Evolutionary conservation across 345 rosid genomes (phyloP), one percentile per base, ranked within the genome.

Genomic region (Citrus unshiu): DNA sequence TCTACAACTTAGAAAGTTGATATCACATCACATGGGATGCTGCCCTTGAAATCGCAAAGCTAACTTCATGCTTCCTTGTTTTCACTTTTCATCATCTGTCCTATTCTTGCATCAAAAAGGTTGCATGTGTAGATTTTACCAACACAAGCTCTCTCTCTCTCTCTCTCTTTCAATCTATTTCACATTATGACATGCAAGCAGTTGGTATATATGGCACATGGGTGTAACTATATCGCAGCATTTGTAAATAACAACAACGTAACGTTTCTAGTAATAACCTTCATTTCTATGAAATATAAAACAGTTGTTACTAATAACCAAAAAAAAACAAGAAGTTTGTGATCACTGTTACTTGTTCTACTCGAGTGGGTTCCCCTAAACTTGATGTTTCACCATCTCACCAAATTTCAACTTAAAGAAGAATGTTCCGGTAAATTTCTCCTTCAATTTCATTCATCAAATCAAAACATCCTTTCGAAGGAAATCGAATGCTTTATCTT

Each of bases 11-110:
- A 80, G 81, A 78, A 85, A 84, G 85, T 78, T 77, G 65, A 75
- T 14, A 40, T 73, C 57, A 37, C 70, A 7, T 34, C 24, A 87
- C 87, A 85, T 87, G 91, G 88, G 82, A 61, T 87, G 90, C 84
- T 61, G 77, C 80, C 76, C 73, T 81, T 78, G 71, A 70, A 67
- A 65, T 79, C 64, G 40, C 64, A 25, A 85, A 49, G 40, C 46
- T 39, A 64, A 34, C 39, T 40, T 68, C 12, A 32, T 37, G 35
- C 18, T 49, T 1, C 18, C 51, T 7, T 19, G 1, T 35, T 4
- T 39, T 25, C 6, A 8, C 57, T 30, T 72, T 61, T 18, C 58
- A 18, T 16, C 22, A 54, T 54, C 58, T 51, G 12, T 18, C 57
- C n/a, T 73, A 58, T 73, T 51, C 12, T 60, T 25, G n/a, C 57